Evolutionary conservation across 208 protist genomes (phyloP), one percentile per base, ranked within the genome.

Genomic region (Acanthamoeba polyphaga): DNA sequence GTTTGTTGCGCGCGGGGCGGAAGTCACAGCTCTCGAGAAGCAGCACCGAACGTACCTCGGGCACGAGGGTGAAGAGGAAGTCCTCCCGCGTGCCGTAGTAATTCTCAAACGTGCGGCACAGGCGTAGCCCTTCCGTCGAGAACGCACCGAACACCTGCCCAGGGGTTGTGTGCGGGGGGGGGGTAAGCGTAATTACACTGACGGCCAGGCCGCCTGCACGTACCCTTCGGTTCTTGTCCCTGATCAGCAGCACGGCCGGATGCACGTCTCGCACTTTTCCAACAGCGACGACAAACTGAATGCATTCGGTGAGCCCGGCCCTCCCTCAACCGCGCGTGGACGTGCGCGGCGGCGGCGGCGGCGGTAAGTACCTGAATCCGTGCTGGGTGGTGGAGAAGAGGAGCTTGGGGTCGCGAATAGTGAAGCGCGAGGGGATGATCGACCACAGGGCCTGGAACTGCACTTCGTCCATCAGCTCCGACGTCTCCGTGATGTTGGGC

Each of bases 381-480:
- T 80, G 72, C 72, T 80, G 51, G 34, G 72, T 80, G 72, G 29
- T 80, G 15, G 72, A 80, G 32, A 80, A 80, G 29, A 80, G 15
- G 13, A 80, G 72, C 38, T 17, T 80, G 13, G 72, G 72, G 38
- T 80, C 72, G 72, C 72, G 72, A 27, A 80, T 80, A 34, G 72
- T 17, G 72, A 51, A 80, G 27, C 72, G 72, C 8, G 72, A 80
- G 8, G 72, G 72, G 72, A 80, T 49, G 29, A 80, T 9, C 29
- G 72, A 80, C 72, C 72, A 80, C 29, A 80, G 32, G 13, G 72
- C 72, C 38, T 80, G 72, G 38, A 80, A 80, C 72, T 80, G 72
- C n/a, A 80, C 12, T 4, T 80, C 72, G 38, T 80, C 72, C 38
- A 80, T 49, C 15, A 80, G 38, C 72, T 80, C 72, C 72, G 72